These are phyloP conservation scores for Leccinum uliginosum DNA, from an alignment of 768 basidiomycete species.

Conservation along the genomic window DNA sequence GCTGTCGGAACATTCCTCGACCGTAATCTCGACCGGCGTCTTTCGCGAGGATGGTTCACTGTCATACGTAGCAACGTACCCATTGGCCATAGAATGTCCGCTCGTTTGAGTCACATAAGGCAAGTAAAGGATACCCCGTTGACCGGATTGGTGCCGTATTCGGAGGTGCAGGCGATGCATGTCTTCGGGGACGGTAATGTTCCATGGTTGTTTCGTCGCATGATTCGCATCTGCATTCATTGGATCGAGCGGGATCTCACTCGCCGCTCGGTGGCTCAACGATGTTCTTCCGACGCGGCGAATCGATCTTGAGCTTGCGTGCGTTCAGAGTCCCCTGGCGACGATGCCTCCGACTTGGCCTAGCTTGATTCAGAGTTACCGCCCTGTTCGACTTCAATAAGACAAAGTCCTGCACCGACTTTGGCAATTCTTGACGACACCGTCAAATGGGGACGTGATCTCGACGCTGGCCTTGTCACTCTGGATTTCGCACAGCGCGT, in stretches of 20 bases:
- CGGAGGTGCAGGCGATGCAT: constrained; percentile 50
- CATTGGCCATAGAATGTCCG: constrained; percentile 32
- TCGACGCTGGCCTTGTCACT: constrained; percentile 90
- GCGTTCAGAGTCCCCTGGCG: background rate
- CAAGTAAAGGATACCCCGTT: constrained; percentile 20
- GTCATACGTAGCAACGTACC: constrained; percentile 34
- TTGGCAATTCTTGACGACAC: constrained; percentile 71
- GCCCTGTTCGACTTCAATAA: constrained; percentile 77
- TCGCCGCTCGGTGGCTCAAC: background rate
- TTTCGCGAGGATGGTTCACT: constrained; percentile 28
- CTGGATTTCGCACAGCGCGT: constrained; percentile 78
- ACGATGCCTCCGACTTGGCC: background rate
- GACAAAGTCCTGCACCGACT: constrained; percentile 72
- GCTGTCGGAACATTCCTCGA: too few relatives aligned
- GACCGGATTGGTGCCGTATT: constrained; percentile 51
- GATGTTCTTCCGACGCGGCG: constrained; percentile 1
- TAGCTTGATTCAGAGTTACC: background rate
- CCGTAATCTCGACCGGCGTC: constrained; percentile 29
- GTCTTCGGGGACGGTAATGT: constrained; percentile 48
- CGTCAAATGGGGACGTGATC: constrained; percentile 84
- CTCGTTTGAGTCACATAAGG: constrained; percentile 26
- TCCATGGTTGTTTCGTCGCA: constrained; percentile 65
- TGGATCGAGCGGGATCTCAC: constrained; percentile 63
- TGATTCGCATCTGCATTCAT: constrained; percentile 26
- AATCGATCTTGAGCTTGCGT: constrained; percentile 14